phyloP scores from a whole-genome alignment of 495 filamentous ascomycete species.

The Podospora appendiculata region DNA sequence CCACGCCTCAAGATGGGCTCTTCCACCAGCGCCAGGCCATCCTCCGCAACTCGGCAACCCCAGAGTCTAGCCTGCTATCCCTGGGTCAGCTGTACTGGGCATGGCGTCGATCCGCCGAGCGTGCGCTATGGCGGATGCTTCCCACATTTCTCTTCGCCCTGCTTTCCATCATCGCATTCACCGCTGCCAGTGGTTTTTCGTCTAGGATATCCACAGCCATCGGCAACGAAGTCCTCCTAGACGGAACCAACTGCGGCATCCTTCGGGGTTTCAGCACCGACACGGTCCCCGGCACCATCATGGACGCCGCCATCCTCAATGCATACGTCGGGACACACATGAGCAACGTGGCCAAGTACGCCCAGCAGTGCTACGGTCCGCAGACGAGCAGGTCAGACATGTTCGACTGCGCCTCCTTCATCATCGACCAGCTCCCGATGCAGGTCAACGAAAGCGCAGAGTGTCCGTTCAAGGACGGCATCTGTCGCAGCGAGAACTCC shows the following conservation, averaged over 20 bases:
- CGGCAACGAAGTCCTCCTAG: neutral
- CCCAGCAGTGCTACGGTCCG: conserved; percentile 5
- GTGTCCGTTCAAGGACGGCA: conserved; percentile 11
- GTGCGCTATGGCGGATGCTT: neutral
- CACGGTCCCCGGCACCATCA: neutral
- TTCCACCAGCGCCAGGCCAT: conserved; percentile 10
- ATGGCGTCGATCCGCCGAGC: conserved; percentile 2
- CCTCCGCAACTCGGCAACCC: conserved; percentile 4
- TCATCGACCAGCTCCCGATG: neutral
- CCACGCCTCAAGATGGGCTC: conserved; percentile 1
- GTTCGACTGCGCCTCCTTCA: conserved; percentile 4
- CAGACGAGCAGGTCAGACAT: neutral
- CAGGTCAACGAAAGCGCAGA: conserved; percentile 2
- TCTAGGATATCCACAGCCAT: conserved; percentile 1
- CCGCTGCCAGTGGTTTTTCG: neutral
- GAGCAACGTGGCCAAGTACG: conserved; percentile 9
- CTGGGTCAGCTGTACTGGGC: neutral
- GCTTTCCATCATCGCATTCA: neutral
- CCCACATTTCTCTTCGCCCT: neutral
- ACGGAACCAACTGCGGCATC: neutral
- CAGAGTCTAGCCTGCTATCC: neutral
- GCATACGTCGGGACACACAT: neutral
- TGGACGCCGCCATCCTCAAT: neutral
- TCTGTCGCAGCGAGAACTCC: conserved; percentile 5
- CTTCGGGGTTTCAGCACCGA: neutral